Percentiles rank a stretch among this genome's conserved stretches.
phyloP scores from a whole-genome alignment of 2,329 filamentous ascomycete species.

The Claviceps maximensis region DNA sequence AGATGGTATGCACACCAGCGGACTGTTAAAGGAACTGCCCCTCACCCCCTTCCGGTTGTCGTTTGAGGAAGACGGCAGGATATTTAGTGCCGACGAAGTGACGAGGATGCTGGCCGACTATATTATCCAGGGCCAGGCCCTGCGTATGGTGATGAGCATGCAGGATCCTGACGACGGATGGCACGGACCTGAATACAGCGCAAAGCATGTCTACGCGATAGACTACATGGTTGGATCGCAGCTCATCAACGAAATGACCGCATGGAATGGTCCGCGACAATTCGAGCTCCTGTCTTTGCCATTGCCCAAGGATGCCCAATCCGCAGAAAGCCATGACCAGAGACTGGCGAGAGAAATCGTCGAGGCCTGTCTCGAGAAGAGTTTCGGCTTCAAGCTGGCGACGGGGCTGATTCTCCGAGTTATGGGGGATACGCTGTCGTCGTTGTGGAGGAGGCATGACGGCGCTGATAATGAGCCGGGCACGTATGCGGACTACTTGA shows the following conservation, averaged over 20 bases:
- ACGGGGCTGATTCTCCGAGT: constrained; percentile 39
- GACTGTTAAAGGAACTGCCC: constrained; percentile 31
- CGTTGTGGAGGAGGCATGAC: constrained; percentile 35
- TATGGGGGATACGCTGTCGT: constrained; percentile 35
- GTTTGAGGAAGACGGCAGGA: constrained; percentile 13
- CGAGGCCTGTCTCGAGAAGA: constrained; percentile 32
- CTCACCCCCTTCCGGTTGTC: constrained; percentile 17
- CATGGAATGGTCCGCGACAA: constrained; percentile 35
- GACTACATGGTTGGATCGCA: constrained; percentile 37
- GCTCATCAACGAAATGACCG: constrained; percentile 38
- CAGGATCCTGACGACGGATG: constrained; percentile 36
- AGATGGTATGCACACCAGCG: constrained; percentile 34
- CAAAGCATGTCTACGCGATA: constrained; percentile 34
- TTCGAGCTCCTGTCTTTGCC: constrained; percentile 33
- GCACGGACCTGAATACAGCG: constrained; percentile 39
- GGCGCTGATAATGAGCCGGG: constrained; percentile 34
- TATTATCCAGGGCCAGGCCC: constrained; percentile 41
- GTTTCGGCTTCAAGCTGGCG: constrained; percentile 42
- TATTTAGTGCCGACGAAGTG: constrained; percentile 23
- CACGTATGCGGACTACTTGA: constrained; percentile 42
- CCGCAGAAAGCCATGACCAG: constrained; percentile 28
- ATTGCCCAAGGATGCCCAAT: constrained; percentile 22
- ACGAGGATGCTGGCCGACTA: constrained; percentile 38
- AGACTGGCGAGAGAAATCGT: constrained; percentile 35
- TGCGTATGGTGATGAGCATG: constrained; percentile 37